Evolutionary conservation across 257 asterid genomes (phyloP), one percentile per base, ranked within the genome.

Genomic region (Penstemon eatonii): DNA sequence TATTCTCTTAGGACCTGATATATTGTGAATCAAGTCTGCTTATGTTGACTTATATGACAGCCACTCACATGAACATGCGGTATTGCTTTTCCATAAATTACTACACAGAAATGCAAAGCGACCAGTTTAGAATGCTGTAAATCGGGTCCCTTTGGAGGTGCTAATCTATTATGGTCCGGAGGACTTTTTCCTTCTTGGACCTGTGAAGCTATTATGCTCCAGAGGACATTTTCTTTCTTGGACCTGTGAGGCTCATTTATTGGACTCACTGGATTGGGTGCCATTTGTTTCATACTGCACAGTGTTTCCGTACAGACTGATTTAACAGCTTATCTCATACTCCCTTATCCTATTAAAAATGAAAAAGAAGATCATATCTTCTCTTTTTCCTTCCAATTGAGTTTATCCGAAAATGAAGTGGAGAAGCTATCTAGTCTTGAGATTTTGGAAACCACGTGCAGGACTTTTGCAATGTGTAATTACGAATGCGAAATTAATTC

Each of bases 401-500:
- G 65, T 67, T 67, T 50, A 64, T 41, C 46, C 36, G 12, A 13
- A 60, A 60, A 6, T 49, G 13, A 67, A 46, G 63, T 64, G 65
- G 6, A 49, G 4, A 40, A 76, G 7, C 47, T 54, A 13, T 57
- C 57, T 10, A 42, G 51, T 12, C 10, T 61, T 55, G 55, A 51
- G 47, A 65, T 64, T 49, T 74, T 47, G 57, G 56, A 73, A 44
- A 61, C 53, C 55, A 60, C 46, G 59, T 63, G 33, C 55, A 37
- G 55, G 70, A 62, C 69, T 12, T 70, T 71, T 58, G 50, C 63
- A 18, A 18, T 44, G 44, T 60, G 56, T 18, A 64, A 13, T 63
- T 36, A 64, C 58, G 63, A 53, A 71, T 49, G 58, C 56, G 50
- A 57, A 74, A 67, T 54, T 61, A n/a, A 50, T 42, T 62, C 38